Percentiles rank a stretch among this genome's conserved stretches.
Conservation (phyloP, 192 early-diverging fungal species). For the Entomortierella chlamydospora region DNA sequence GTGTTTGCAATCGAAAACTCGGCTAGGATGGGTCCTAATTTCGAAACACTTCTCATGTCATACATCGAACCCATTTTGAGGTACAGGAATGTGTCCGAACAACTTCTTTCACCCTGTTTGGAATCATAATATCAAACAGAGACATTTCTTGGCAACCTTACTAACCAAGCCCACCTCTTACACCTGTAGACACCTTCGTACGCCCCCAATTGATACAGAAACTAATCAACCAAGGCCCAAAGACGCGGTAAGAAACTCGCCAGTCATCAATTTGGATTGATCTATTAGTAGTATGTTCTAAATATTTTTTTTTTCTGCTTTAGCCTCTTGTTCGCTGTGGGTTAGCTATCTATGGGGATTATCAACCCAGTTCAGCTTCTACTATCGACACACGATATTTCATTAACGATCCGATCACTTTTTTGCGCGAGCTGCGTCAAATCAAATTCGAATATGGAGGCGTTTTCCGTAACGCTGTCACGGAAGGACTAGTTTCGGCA, state of each 20-base stretch:
- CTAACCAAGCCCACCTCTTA: not conserved
- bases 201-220: slow-evolving; percentile 61
- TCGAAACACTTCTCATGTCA: slow-evolving; percentile 58
- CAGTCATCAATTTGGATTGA: too few relatives aligned
- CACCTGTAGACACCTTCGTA: slow-evolving; percentile 60
- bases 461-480: slow-evolving; percentile 68
- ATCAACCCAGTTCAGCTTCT: slow-evolving; percentile 59
- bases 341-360: slow-evolving; percentile 66
- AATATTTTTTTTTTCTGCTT: slow-evolving; percentile 1
- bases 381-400: slow-evolving; percentile 66
- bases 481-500: slow-evolving; percentile 71
- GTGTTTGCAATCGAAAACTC: slow-evolving; percentile 69
- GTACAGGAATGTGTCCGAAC: slow-evolving; percentile 31
- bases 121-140: too few relatives aligned
- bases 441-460: slow-evolving; percentile 65
- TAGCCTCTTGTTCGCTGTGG: slow-evolving; percentile 69
- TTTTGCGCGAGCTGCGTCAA: slow-evolving; percentile 56
- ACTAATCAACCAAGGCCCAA: slow-evolving; percentile 61
- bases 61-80: slow-evolving; percentile 68
- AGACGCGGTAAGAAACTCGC: slow-evolving; percentile 58
- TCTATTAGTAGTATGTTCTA: not conserved
- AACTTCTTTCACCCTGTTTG: too few relatives aligned
- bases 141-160: too few relatives aligned
- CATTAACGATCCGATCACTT: slow-evolving; percentile 58
- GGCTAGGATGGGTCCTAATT: slow-evolving; percentile 59